Percentiles rank a stretch among this genome's conserved stretches.
Conservation (phyloP, 2,329 filamentous ascomycete genomes). For the Chrysosporium queenslandicum region DNA sequence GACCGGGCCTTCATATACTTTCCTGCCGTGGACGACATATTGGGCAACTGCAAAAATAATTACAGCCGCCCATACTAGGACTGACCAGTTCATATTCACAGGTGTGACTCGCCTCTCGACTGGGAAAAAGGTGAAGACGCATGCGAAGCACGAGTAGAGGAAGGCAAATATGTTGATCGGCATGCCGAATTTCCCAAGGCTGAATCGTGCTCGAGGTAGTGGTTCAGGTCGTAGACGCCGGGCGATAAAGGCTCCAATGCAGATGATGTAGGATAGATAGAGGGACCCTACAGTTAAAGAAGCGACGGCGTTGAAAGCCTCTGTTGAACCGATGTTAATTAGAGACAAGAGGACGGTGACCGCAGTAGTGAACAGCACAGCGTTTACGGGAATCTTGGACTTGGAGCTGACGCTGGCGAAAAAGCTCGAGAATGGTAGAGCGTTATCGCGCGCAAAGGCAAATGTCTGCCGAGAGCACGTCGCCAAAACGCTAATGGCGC, state of each 20-base stretch:
- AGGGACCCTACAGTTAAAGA: constrained; percentile 32
- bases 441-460: constrained; percentile 44
- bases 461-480: constrained; percentile 28
- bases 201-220: constrained; percentile 15
- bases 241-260: constrained; percentile 28
- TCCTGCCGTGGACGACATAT: constrained; percentile 17
- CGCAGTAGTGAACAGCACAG: constrained; percentile 24
- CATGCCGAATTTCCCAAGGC: constrained; percentile 24
- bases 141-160: constrained; percentile 25
- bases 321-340: constrained; percentile 33
- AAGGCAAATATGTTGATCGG: constrained; percentile 31
- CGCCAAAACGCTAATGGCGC: constrained; percentile 28
- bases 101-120: constrained; percentile 25
- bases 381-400: constrained; percentile 20
- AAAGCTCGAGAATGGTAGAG: constrained; percentile 42
- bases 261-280: constrained; percentile 33
- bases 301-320: constrained; percentile 34
- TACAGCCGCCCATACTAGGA: constrained; percentile 25
- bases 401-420: constrained; percentile 26
- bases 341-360: constrained; percentile 25
- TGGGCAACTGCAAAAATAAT: constrained; percentile 16
- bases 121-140: constrained; percentile 30
- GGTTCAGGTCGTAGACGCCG: constrained; percentile 26
- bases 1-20: constrained; percentile 17
- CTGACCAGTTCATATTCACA: constrained; percentile 33